phyloP scores from a whole-genome alignment of 768 basidiomycete species.

The Coprinellus micaceus region DNA sequence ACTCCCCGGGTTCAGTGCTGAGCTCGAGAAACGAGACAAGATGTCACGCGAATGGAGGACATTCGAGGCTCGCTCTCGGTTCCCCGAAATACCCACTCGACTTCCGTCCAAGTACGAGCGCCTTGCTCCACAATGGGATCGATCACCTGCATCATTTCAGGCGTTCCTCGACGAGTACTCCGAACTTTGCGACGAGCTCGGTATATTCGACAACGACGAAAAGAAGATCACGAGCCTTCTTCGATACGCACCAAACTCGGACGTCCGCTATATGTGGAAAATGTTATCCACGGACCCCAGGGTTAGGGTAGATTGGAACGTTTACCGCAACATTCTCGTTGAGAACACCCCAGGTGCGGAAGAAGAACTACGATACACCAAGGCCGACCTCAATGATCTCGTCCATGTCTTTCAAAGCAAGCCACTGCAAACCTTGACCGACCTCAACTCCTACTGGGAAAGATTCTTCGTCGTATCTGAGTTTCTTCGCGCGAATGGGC shows the following conservation, averaged over 20 bases:
- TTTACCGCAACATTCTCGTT: not conserved
- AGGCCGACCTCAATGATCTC: conserved; percentile 5
- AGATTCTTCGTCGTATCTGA: not conserved
- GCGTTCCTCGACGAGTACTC: not conserved
- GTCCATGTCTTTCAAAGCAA: not conserved
- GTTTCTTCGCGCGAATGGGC: not conserved
- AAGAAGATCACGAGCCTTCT: not conserved
- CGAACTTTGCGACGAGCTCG: too few relatives aligned
- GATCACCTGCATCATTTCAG: not conserved
- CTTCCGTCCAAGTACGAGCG: not conserved
- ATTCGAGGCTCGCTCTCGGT: not conserved
- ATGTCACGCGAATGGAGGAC: conserved; percentile 14
- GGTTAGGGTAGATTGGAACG: not conserved
- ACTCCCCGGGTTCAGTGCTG: too few relatives aligned
- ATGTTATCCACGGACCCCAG: not conserved
- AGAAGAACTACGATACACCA: not conserved
- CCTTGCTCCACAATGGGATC: not conserved
- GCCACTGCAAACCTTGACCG: not conserved
- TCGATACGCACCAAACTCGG: not conserved
- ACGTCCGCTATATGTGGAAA: not conserved
- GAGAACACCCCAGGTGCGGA: conserved; percentile 1
- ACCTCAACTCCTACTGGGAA: conserved; percentile 12
- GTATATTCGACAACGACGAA: too few relatives aligned
- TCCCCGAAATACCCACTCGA: not conserved
- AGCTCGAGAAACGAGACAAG: not conserved